phyloP scores from a whole-genome alignment of 208 protist species.

The Leishmania martiniquensis region DNA sequence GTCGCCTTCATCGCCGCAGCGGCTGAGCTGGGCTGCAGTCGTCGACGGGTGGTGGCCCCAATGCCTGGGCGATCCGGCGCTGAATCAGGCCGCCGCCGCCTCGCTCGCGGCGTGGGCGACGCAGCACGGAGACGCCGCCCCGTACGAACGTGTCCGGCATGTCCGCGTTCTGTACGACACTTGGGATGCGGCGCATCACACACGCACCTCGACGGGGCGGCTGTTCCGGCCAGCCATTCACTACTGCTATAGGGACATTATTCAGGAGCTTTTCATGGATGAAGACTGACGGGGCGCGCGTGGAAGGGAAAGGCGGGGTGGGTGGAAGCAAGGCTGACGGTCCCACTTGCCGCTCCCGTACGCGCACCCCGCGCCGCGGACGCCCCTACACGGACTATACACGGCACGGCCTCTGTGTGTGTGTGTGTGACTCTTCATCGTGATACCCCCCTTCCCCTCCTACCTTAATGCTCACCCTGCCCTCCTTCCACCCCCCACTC shows the following conservation, averaged over 20 bases:
- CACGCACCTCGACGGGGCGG: slow-evolving; percentile 65
- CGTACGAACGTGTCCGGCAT: slow-evolving; percentile 41
- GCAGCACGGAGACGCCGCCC: neutral
- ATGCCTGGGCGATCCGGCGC: slow-evolving; percentile 37
- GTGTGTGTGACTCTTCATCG: too few species aligned
- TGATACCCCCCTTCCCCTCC: too few species aligned
- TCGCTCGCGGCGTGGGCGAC: slow-evolving; percentile 36
- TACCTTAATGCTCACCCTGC: too few species aligned
- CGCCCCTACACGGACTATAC: too few species aligned
- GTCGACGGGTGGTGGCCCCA: slow-evolving; percentile 36
- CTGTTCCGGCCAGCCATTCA: slow-evolving; percentile 54
- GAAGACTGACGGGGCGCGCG: slow-evolving; percentile 16
- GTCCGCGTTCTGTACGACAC: slow-evolving; percentile 69
- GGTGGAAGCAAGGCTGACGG: too few species aligned
- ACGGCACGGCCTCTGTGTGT: too few species aligned
- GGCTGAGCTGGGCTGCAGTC: neutral
- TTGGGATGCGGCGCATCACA: slow-evolving; percentile 65
- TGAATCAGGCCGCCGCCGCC: slow-evolving; percentile 45
- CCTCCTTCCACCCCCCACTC: neutral
- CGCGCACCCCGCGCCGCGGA: too few species aligned
- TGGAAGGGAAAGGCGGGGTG: too few species aligned
- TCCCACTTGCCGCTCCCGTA: too few species aligned
- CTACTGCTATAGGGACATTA: slow-evolving; percentile 45
- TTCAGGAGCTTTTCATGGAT: slow-evolving; percentile 63
- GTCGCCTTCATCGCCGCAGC: neutral